Conservation (phyloP, 495 filamentous ascomycete genomes). For the Aspergillus heteromorphus region DNA sequence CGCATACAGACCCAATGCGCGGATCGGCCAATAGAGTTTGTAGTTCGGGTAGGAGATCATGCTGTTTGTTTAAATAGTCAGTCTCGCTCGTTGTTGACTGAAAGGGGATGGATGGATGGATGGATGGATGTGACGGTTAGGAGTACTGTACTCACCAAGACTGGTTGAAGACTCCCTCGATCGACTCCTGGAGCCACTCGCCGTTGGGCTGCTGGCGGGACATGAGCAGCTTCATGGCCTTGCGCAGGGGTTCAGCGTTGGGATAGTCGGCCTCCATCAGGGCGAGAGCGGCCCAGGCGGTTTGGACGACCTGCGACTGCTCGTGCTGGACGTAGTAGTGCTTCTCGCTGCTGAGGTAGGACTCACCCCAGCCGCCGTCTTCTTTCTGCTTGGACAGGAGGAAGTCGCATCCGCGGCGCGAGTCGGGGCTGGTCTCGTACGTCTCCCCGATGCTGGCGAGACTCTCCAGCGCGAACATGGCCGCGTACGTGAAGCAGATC, state of each 20-base stretch:
- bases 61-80: constrained; percentile 76
- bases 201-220: constrained; percentile 7
- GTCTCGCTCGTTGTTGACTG: no score
- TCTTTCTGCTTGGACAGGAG: constrained; percentile 72
- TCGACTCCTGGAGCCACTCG: constrained; percentile 82
- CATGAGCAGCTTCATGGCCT: constrained; percentile 10
- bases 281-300: constrained; percentile 3
- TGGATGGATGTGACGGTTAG: no score
- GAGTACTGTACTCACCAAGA: constrained; percentile 59
- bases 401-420: constrained; percentile 77
- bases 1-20: constrained; percentile 5
- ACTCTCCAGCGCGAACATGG: constrained; percentile 90
- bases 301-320: constrained; percentile 31
- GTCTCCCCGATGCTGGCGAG: constrained; percentile 75
- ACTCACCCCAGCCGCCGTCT: constrained; percentile 97
- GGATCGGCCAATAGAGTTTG: constrained; percentile 8
- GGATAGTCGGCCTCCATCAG: constrained; percentile 9
- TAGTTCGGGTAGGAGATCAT: constrained; percentile 97
- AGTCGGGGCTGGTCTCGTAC: constrained; percentile 64
- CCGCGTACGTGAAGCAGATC: constrained; percentile 95
- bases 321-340: constrained; percentile 59
- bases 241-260: constrained; percentile 1
- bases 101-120: no score
- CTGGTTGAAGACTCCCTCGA: constrained; percentile 98
- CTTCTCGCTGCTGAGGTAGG: constrained; percentile 67